Evolutionary conservation across 345 rosid genomes (phyloP), one percentile per base, ranked within the genome.

Genomic region (Linum trigynum): DNA sequence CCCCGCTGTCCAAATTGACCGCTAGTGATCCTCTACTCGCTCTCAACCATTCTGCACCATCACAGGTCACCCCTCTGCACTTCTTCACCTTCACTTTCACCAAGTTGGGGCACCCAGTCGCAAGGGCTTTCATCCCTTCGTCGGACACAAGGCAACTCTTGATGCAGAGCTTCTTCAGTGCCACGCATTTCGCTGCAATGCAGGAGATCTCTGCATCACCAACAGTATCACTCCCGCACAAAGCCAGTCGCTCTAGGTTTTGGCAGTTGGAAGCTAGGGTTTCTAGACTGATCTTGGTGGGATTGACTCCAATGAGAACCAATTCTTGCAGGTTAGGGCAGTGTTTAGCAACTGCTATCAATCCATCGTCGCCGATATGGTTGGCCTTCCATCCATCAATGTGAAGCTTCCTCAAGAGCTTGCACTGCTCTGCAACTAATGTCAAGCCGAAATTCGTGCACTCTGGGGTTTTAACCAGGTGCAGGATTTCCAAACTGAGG

Each of bases 31-130:
- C 85, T 70, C 91, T 81, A 60, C 59, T 75, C 2, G 71, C 66
- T 71, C 83, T 73, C 64, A 86, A 74, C 81, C 77, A 67, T 51
- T 79, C 87, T 0, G 79, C 89, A n/a, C 76, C 80, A 23, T 70
- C 80, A n/a, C 56, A 48, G 40, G 95, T 90, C 65, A 90, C 91
- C 38, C 80, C 83, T 78, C 85, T 74, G 65, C 97, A 90, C 66
- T 87, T 90, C 84, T 84, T 90, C 74, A 90, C 85, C 79, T 87
- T 90, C 67, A 87, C 84, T 71, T 90, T 87, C 7, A 90, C 80
- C 81, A 87, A 75, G 70, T 87, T 90, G 0, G 91, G 97, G 75
- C 91, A 90, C 64, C 96, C 91, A 23, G 42, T 65, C 4, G 78
- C 94, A 14, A 89, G 75, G 0, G 91, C 89, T 74, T 87, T 85